Evolutionary conservation across 2,329 filamentous ascomycete genomes (phyloP).

Genomic region (Magnaporthales sp.): DNA sequence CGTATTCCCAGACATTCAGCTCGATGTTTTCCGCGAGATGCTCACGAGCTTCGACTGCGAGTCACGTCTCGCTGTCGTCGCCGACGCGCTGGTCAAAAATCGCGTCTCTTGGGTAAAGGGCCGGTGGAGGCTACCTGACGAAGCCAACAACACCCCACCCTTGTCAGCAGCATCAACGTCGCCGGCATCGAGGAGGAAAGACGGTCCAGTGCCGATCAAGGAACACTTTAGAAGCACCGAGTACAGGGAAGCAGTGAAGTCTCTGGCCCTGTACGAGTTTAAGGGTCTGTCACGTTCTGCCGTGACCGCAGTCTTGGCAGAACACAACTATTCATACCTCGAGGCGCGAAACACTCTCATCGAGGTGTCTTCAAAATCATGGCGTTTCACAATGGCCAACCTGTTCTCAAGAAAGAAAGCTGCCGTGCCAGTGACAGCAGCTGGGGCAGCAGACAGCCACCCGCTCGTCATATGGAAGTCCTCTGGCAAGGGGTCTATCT

Average conservation of each 20-base stretch:
- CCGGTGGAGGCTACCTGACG: conserved; percentile 44
- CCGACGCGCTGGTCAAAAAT: conserved; percentile 68
- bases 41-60: conserved; percentile 66
- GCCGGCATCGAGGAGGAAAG: not conserved
- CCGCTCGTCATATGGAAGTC: conserved; percentile 54
- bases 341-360: conserved; percentile 62
- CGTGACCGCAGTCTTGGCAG: conserved; percentile 70
- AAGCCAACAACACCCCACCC: conserved; percentile 9
- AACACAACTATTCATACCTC: conserved; percentile 72
- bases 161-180: conserved; percentile 18
- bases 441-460: conserved; percentile 42
- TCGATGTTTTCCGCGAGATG: conserved; percentile 78
- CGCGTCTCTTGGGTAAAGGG: conserved; percentile 63
- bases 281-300: conserved; percentile 63
- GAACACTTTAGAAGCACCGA: conserved; percentile 59
- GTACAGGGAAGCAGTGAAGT: conserved; percentile 62
- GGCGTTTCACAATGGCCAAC: conserved; percentile 65
- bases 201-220: conserved; percentile 37
- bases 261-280: conserved; percentile 67
- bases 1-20: conserved; percentile 72
- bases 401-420: conserved; percentile 54
- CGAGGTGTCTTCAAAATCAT: conserved; percentile 62
- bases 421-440: conserved; percentile 30
- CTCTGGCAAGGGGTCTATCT: conserved; percentile 42
- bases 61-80: conserved; percentile 67